Conservation (phyloP, 768 basidiomycete genomes). For the Phaffia australis region DNA sequence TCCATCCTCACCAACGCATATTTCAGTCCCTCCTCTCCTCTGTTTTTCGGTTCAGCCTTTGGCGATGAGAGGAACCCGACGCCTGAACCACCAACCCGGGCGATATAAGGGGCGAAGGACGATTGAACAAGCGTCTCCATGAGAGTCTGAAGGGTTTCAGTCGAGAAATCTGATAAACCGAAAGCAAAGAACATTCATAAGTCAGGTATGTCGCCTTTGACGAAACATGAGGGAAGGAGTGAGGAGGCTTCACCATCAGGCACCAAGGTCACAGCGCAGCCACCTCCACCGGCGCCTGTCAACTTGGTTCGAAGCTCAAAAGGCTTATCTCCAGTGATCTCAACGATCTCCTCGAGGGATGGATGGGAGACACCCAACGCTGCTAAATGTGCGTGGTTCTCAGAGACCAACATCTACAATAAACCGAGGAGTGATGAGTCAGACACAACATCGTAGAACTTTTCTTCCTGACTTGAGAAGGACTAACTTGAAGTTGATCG, state of each 20-base stretch:
- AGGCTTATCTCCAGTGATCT: slow-evolving; percentile 53
- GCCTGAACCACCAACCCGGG: slow-evolving; percentile 85
- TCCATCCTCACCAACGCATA: background rate
- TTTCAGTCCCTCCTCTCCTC: background rate
- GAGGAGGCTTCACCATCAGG: slow-evolving; percentile 77
- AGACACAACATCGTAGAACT: background rate
- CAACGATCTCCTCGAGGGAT: slow-evolving; percentile 65
- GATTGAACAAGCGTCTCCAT: slow-evolving; percentile 50
- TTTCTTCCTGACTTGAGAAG: background rate
- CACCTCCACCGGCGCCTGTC: slow-evolving; percentile 95
- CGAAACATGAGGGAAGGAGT: background rate
- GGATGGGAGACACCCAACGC: slow-evolving; percentile 85
- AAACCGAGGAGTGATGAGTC: background rate
- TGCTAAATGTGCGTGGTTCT: slow-evolving; percentile 79
- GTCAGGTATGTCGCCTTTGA: background rate
- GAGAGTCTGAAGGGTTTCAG: slow-evolving; percentile 50
- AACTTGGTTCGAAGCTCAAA: slow-evolving; percentile 73
- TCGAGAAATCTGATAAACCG: slow-evolving; percentile 54
- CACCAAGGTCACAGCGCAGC: slow-evolving; percentile 90
- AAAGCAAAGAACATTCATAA: background rate
- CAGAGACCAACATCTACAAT: slow-evolving; percentile 62
- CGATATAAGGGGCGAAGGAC: slow-evolving; percentile 73
- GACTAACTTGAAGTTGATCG: slow-evolving; percentile 56
- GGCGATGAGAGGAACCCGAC: slow-evolving; percentile 51
- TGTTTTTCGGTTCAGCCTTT: background rate